Percentiles rank a stretch among this genome's conserved stretches.
These are phyloP conservation scores for Vicia faba DNA, from an alignment of 306 rosid species.

Conservation along the genomic window DNA sequence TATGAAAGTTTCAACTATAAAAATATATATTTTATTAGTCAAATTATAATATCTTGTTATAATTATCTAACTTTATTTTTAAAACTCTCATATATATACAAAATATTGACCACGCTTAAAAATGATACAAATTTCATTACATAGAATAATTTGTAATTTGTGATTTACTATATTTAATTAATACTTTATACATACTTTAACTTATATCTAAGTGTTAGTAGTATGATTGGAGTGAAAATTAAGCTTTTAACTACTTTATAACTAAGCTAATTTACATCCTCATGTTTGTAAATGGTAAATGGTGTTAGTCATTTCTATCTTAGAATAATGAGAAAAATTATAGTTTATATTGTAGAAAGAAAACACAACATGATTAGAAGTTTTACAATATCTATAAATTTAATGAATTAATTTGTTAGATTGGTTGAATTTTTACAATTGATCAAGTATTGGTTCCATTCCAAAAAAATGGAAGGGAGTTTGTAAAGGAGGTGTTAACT, in stretches of 20 bases:
- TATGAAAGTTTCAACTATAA: not conserved
- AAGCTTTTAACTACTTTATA: too few species aligned
- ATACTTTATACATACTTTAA: too few species aligned
- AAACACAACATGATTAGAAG: not conserved
- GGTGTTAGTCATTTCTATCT: not conserved
- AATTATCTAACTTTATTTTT: not conserved
- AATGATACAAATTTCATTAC: too few species aligned
- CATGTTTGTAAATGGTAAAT: not conserved
- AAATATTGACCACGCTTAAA: not conserved
- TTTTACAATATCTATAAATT: not conserved
- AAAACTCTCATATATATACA: too few species aligned
- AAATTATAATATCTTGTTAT: too few species aligned
- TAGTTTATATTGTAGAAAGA: not conserved
- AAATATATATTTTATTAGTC: not conserved
- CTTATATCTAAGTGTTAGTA: too few species aligned
- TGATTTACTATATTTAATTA: too few species aligned
- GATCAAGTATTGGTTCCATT: conserved; percentile 14
- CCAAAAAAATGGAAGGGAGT: conserved; percentile 39
- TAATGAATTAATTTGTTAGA: not conserved
- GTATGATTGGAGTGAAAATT: too few species aligned
- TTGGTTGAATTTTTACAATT: not conserved
- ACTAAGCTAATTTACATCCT: too few species aligned
- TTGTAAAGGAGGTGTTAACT: conserved; percentile 19
- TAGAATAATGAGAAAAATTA: not conserved
- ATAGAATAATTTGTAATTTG: not conserved